Percentiles rank a stretch among this genome's conserved stretches.
These are phyloP conservation scores for Aspergillus sp. DNA, from an alignment of 2,329 filamentous ascomycete species.

Conservation along the genomic window DNA sequence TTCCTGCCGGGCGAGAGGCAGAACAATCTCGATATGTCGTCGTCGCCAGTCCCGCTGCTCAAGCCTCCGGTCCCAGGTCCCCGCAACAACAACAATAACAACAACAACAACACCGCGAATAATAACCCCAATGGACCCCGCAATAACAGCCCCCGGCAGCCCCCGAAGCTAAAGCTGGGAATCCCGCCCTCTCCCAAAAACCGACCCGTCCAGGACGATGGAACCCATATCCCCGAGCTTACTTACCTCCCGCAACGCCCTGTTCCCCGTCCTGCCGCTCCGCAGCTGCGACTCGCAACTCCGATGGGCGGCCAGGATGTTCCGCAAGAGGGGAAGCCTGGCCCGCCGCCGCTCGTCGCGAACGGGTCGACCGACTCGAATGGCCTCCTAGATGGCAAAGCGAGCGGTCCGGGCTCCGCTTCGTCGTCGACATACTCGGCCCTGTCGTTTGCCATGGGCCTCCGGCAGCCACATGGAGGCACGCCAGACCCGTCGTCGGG, in stretches of 20 bases:
- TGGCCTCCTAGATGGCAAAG: conserved; percentile 62
- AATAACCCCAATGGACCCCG: conserved; percentile 37
- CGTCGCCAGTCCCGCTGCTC: conserved; percentile 65
- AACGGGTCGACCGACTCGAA: conserved; percentile 73
- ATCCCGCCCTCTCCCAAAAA: conserved; percentile 81
- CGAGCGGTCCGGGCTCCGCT: conserved; percentile 73
- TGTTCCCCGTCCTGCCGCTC: conserved; percentile 53
- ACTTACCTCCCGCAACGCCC: conserved; percentile 28
- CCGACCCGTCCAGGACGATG: conserved; percentile 56
- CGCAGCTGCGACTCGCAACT: conserved; percentile 76
- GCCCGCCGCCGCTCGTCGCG: conserved; percentile 52
- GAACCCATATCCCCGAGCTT: conserved; percentile 14
- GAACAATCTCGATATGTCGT: conserved; percentile 51
- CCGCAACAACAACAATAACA: conserved; percentile 36
- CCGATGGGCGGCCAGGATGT: conserved; percentile 67
- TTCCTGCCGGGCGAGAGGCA: conserved; percentile 32
- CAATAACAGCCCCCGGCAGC: conserved; percentile 51
- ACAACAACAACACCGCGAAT: conserved; percentile 51
- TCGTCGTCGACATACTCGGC: conserved; percentile 80
- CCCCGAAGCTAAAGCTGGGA: conserved; percentile 74
- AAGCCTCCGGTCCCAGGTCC: conserved; percentile 70
- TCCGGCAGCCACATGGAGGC: conserved; percentile 50
- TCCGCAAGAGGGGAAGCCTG: conserved; percentile 55
- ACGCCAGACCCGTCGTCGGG: conserved; percentile 81
- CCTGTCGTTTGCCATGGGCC: conserved; percentile 69